Evolutionary conservation across 768 basidiomycete species (phyloP), one percentile per base, ranked within the genome.

Genomic region (Mycena galericulata): DNA sequence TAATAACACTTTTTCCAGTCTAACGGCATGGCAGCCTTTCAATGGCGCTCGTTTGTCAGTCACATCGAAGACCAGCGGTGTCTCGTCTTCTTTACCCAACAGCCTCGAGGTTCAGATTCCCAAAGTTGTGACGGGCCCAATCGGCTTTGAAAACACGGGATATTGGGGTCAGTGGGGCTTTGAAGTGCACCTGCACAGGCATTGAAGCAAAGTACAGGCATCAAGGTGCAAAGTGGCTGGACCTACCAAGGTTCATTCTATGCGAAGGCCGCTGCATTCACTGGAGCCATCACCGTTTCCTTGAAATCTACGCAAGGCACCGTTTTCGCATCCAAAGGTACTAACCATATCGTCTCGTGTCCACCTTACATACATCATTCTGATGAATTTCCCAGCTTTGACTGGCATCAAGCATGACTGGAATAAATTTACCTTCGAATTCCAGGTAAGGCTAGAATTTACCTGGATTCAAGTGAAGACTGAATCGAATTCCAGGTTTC

Each of bases 181-280:
- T 27, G n/a, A 20, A 54, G 22, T 30, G 49, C 7, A 45, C 17
- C 36, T 56, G 24, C 5, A 18, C 18, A 36, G 22, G 34, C 14
- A 36, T 22, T 70, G n/a, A 60, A 36, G 24, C 29, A 24, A 45
- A 32, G 3, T 38, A 56, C 32, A 81, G 89, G 89, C 17, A 88
- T 90, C 76, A 87, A 85, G 59, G 82, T 90, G 22, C 79, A 87
- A 72, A 75, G 81, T 9, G 80, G 79, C 10, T 89, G 87, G 87
- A 87, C 82, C 2, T 90, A 89, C 76, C 81, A 79, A 43, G 86
- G 85, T 1, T 88, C 86, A 10, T 84, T 89, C 58, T 88, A 82
- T 70, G 86, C 83, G 69, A 78, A 79, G 59, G 54, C 84, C 73
- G 64, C 77, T 58, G 56, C 75, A 76, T 73, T 86, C 78, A 46